These are phyloP conservation scores for Talaromyces rugulosus DNA, from an alignment of 2,329 filamentous ascomycete genomes.

Conservation along the genomic window DNA sequence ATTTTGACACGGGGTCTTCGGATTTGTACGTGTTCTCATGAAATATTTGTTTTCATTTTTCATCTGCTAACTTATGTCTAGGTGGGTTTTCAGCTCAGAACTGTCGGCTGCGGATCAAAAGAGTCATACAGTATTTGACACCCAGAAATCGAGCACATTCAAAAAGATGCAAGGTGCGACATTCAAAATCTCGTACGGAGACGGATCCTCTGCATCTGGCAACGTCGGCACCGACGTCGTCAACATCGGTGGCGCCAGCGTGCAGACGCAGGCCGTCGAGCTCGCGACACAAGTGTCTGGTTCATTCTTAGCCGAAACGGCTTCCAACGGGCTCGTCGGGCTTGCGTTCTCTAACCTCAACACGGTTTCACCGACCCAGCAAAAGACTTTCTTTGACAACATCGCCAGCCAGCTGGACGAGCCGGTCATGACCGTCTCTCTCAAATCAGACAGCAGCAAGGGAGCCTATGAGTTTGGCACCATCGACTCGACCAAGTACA, in stretches of 20 bases:
- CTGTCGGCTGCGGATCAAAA: conserved; percentile 44
- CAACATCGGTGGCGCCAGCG: conserved; percentile 61
- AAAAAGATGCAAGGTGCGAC: conserved; percentile 45
- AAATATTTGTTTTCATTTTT: neutral
- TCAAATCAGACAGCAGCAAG: conserved; percentile 52
- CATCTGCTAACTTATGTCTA: conserved; percentile 21
- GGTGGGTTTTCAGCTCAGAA: conserved; percentile 66
- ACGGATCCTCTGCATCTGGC: conserved; percentile 60
- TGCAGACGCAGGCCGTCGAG: conserved; percentile 62
- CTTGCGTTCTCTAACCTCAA: conserved; percentile 64
- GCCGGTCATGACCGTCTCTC: conserved; percentile 67
- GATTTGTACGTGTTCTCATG: conserved; percentile 52
- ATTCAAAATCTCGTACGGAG: conserved; percentile 67
- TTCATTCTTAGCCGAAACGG: conserved; percentile 56
- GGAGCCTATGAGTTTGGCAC: conserved; percentile 72
- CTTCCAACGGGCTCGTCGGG: conserved; percentile 65
- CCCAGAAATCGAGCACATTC: conserved; percentile 50
- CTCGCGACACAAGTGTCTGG: conserved; percentile 57
- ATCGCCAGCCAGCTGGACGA: conserved; percentile 56
- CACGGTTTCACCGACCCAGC: conserved; percentile 57
- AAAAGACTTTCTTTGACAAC: conserved; percentile 73
- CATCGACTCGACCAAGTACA: conserved; percentile 62
- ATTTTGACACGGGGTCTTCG: conserved; percentile 73
- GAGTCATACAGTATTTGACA: conserved; percentile 55
- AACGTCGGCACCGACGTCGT: conserved; percentile 64